phyloP scores from a whole-genome alignment of 1,284 basidiomycete species.

The Puccinia novopanici region DNA sequence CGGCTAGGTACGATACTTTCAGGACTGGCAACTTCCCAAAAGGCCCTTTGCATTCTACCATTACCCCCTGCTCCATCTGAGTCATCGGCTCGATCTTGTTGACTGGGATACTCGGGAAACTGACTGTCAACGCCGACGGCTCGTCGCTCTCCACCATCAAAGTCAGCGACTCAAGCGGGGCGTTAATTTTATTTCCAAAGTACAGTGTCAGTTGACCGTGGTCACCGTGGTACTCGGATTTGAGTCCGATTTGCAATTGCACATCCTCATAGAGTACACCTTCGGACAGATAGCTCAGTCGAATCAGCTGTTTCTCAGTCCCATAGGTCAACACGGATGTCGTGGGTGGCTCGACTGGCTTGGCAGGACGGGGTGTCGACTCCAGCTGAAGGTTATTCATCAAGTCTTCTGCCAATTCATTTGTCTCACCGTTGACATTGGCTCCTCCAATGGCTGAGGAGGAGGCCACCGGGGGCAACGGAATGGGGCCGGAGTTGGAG shows the following conservation, averaged over 20 bases:
- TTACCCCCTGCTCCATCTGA: conserved; percentile 87
- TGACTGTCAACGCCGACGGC: conserved; percentile 72
- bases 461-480: conserved; percentile 9
- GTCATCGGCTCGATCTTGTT: conserved; percentile 77
- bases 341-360: conserved; percentile 49
- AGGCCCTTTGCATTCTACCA: conserved; percentile 87
- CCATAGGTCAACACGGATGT: conserved; percentile 56
- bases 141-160: conserved; percentile 75
- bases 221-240: conserved; percentile 90
- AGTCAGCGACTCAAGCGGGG: conserved; percentile 83
- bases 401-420: conserved; percentile 33
- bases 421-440: background rate
- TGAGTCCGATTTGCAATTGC: conserved; percentile 91
- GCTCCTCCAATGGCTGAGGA: background rate
- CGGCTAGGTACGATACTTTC: conserved; percentile 85
- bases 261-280: conserved; percentile 94
- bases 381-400: conserved; percentile 27
- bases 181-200: conserved; percentile 90
- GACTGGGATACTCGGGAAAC: conserved; percentile 81
- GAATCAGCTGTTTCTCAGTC: conserved; percentile 74
- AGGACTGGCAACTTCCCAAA: conserved; percentile 80
- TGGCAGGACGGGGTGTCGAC: conserved; percentile 45
- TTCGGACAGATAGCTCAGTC: conserved; percentile 75
- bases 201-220: conserved; percentile 89
- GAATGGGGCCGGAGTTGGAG: background rate